Base-by-base conservation (phyloP, 331 rosid species). In the Malus hybrid region DNA sequence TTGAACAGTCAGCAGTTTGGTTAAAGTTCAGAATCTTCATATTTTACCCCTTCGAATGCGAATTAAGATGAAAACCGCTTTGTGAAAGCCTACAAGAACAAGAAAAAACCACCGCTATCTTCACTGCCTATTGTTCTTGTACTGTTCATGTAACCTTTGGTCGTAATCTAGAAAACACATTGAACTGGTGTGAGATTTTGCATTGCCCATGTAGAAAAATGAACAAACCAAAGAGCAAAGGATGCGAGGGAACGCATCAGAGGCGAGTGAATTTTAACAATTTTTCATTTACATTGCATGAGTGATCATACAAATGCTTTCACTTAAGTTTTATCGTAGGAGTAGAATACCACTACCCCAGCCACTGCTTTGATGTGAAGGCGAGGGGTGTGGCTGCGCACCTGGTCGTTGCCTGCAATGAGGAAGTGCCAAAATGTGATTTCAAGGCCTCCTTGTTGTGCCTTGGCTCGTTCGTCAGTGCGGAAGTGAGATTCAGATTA, bases 321-420 rank as follows among this genome's bases (percentile, higher is more conserved):
- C 44, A 39, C 11, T 34, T 34, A 6, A 34, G 39, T 34, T 34
- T 34, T 34, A 34, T 7, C 39, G 39, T 34, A 34, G 12, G 39
- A 34, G 39, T 34, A 34, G 39, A 36, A 16, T 48, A 27, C 86
- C 80, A 3, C 79, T 59, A 20, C 81, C 69, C 61, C 85, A 75
- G 42, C 89, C 78, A 9, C 90, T 80, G 62, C 90, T 88, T 36
- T 77, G 91, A 82, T 86, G 85, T 29, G 89, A 71, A 24, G 93
- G 84, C 4, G 87, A 88, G 10, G 83, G 75, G 60, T 85, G 96
- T 36, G 84, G 84, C 56, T 82, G 97, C 71, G 84, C 50, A 67
- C 91, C 97, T 61, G 95, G 92, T 71, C 85, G 99, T 87, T 92
- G 99, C 96, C 99, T 94, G 86, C 81, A 81, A n/a, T 48, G 64